Evolutionary conservation across 2,329 filamentous ascomycete genomes (phyloP).

Genomic region (Zymoseptoria tritici): DNA sequence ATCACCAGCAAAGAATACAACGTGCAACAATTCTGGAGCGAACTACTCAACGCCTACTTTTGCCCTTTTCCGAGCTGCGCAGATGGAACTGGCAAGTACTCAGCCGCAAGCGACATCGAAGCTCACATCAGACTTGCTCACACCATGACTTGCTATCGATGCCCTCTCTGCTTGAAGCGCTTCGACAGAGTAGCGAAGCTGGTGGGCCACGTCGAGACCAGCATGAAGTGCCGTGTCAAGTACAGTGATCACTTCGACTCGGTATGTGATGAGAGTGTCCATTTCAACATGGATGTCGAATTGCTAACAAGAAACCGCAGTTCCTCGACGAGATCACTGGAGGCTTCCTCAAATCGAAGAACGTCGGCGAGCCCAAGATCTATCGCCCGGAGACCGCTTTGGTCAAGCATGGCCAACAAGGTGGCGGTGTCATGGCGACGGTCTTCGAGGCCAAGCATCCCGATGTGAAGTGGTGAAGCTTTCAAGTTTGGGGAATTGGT

Average conservation of each 20-base stretch:
- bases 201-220: constrained; percentile 37
- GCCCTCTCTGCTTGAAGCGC: constrained; percentile 34
- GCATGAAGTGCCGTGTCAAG: constrained; percentile 30
- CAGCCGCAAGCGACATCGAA: constrained; percentile 24
- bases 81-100: constrained; percentile 20
- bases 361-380: constrained; percentile 15
- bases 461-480: not conserved
- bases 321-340: constrained; percentile 36
- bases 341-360: constrained; percentile 29
- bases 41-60: constrained; percentile 39
- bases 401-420: constrained; percentile 6
- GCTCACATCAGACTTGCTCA: constrained; percentile 31
- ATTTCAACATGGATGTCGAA: not conserved
- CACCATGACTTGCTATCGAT: constrained; percentile 31
- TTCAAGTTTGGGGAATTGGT: not conserved
- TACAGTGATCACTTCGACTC: constrained; percentile 30
- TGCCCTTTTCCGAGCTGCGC: constrained; percentile 50
- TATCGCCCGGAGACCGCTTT: constrained; percentile 6
- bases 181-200: constrained; percentile 33
- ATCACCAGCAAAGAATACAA: constrained; percentile 35
- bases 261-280: constrained; percentile 8
- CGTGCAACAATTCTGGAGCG: constrained; percentile 41
- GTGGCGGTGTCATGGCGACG: constrained; percentile 8
- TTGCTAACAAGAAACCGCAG: constrained; percentile 6
- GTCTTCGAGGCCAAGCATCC: constrained; percentile 5